Conservation (phyloP, 208 protist species). For the Crithidia brevicula region DNA sequence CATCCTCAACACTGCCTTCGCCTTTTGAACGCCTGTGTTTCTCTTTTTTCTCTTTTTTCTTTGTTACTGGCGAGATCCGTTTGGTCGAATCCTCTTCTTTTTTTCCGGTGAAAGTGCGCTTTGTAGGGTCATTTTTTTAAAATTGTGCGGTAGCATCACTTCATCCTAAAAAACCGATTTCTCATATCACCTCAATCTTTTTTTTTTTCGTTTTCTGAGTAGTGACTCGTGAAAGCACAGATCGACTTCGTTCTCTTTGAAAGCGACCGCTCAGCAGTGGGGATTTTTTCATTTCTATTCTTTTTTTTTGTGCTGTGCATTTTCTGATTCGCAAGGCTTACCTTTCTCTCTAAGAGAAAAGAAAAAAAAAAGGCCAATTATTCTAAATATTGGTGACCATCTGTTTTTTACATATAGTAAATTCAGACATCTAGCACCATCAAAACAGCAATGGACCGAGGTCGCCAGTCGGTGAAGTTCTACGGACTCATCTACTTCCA, state of each 20-base stretch:
- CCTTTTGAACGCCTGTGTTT: constrained; percentile 5
- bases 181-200: background rate
- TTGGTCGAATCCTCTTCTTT: background rate
- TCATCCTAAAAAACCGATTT: no score
- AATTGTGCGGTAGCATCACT: background rate
- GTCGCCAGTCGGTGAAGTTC: constrained; percentile 52
- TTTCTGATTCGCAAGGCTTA: no score
- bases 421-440: background rate
- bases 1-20: background rate
- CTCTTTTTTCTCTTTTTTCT: constrained; percentile 7
- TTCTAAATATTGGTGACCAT: no score
- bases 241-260: no score
- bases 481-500: constrained; percentile 62
- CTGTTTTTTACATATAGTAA: background rate
- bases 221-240: no score
- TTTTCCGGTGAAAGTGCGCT: no score
- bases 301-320: background rate
- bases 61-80: background rate
- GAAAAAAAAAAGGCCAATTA: background rate
- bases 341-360: background rate
- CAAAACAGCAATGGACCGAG: constrained; percentile 48
- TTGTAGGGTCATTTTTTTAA: background rate
- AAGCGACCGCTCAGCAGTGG: no score
- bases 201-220: constrained; percentile 7
- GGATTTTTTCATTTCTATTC: background rate